These are phyloP conservation scores for Endothia cerciana DNA, from an alignment of 2,329 filamentous ascomycete genomes.

Conservation along the genomic window DNA sequence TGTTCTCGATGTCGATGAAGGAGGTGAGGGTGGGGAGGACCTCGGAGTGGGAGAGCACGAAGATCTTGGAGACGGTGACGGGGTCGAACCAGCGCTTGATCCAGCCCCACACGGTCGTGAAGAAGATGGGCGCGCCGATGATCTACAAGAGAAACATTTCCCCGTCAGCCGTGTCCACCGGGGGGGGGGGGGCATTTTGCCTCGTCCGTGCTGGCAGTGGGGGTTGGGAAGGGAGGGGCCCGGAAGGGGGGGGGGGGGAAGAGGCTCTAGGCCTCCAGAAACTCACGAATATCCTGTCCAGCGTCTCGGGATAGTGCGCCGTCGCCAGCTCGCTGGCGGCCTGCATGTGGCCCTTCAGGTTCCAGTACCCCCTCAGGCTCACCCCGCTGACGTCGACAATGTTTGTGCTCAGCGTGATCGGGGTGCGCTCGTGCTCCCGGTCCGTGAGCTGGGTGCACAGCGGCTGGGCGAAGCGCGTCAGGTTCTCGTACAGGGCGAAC, in stretches of 20 bases:
- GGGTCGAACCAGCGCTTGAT: slow-evolving; percentile 95
- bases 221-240: not conserved
- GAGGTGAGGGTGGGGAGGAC: slow-evolving; percentile 75
- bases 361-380: slow-evolving; percentile 93
- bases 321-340: slow-evolving; percentile 86
- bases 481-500: slow-evolving; percentile 92
- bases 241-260: not conserved
- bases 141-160: slow-evolving; percentile 53
- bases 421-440: slow-evolving; percentile 75
- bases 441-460: slow-evolving; percentile 77
- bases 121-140: slow-evolving; percentile 88
- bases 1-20: slow-evolving; percentile 82
- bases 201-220: too few species aligned
- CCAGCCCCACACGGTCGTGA: slow-evolving; percentile 93
- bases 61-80: slow-evolving; percentile 93
- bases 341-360: slow-evolving; percentile 91
- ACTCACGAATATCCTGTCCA: slow-evolving; percentile 72
- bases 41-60: slow-evolving; percentile 77
- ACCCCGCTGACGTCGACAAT: slow-evolving; percentile 92
- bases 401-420: slow-evolving; percentile 90
- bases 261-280: too few species aligned
- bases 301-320: slow-evolving; percentile 91
- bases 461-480: slow-evolving; percentile 85
- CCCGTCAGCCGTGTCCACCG: not conserved
- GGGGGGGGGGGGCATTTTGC: not conserved